Conservation (phyloP, 768 basidiomycete species). For the Udeniomyces megalosporus region DNA sequence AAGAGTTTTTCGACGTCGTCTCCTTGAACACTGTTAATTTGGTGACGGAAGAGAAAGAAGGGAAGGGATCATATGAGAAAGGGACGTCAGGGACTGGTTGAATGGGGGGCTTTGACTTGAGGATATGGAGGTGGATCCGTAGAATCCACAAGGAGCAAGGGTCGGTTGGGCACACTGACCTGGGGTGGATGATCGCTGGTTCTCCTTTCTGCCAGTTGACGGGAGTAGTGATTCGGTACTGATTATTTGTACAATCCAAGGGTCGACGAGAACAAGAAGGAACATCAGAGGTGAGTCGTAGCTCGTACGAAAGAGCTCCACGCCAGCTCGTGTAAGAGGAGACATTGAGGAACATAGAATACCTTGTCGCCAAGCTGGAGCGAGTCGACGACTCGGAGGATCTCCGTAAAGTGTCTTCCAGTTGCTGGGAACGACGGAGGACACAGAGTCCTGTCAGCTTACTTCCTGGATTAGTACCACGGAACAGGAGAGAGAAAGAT, state of each 20-base stretch:
- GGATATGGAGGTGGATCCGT: neutral
- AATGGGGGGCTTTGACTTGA: neutral
- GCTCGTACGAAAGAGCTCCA: too few species aligned
- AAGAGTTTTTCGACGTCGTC: slow-evolving; percentile 50
- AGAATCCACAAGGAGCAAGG: too few species aligned
- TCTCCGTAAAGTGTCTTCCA: slow-evolving; percentile 77
- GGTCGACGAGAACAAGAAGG: too few species aligned
- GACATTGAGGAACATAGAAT: too few species aligned
- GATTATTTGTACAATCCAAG: too few species aligned
- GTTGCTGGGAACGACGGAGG: slow-evolving; percentile 45
- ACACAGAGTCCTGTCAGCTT: neutral
- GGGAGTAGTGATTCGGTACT: slow-evolving; percentile 39
- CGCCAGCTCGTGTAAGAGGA: too few species aligned
- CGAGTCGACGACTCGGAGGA: slow-evolving; percentile 61
- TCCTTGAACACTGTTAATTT: slow-evolving; percentile 42
- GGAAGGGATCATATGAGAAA: neutral
- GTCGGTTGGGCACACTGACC: too few species aligned
- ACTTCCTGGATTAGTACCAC: too few species aligned
- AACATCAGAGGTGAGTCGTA: too few species aligned
- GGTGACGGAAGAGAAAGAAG: neutral
- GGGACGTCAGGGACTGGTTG: neutral
- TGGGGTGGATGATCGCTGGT: slow-evolving; percentile 70
- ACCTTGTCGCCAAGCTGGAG: slow-evolving; percentile 56
- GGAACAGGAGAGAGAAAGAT: too few species aligned
- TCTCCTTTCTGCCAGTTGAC: slow-evolving; percentile 92